A percentile compares a stretch with the other conserved stretches of the same genome.
These are phyloP conservation scores for Clonostachys sp. DNA, from an alignment of 2,329 filamentous ascomycete genomes.

Conservation along the genomic window DNA sequence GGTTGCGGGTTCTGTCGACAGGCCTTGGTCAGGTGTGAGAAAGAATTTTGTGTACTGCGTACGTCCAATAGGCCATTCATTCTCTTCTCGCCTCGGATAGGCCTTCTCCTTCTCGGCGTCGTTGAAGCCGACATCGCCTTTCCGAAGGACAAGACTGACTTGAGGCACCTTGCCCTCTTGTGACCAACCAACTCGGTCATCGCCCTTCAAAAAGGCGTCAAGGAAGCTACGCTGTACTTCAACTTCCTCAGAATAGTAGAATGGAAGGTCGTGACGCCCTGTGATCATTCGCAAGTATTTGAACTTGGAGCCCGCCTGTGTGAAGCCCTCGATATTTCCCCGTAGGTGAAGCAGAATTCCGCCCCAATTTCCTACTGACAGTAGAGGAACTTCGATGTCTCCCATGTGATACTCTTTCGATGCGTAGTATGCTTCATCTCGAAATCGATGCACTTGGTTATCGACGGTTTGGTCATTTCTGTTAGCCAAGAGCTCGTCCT, in stretches of 20 bases:
- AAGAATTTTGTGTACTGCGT: constrained; percentile 61
- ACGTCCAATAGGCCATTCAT: constrained; percentile 62
- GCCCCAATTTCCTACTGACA: constrained; percentile 49
- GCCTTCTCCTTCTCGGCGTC: constrained; percentile 53
- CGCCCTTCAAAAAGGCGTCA: constrained; percentile 65
- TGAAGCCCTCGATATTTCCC: constrained; percentile 60
- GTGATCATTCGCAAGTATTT: constrained; percentile 69
- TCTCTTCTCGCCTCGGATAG: constrained; percentile 51
- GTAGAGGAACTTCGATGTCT: constrained; percentile 63
- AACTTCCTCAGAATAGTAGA: constrained; percentile 67
- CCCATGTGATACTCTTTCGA: constrained; percentile 60
- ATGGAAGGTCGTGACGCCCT: constrained; percentile 67
- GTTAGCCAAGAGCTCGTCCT: constrained; percentile 44
- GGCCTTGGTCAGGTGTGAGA: constrained; percentile 26
- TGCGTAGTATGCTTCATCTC: constrained; percentile 60
- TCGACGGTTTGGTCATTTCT: constrained; percentile 40
- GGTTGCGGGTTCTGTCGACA: background rate
- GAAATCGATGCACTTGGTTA: constrained; percentile 46
- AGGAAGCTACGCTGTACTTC: constrained; percentile 64
- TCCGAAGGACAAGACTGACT: constrained; percentile 57
- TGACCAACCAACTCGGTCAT: constrained; percentile 57
- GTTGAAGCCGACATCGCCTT: constrained; percentile 65
- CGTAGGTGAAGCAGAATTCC: constrained; percentile 65
- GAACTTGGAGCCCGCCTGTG: constrained; percentile 56
- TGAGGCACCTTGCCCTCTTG: constrained; percentile 48